Conservation (phyloP, 202 grass and related monocot species). For the Zizania palustris region DNA sequence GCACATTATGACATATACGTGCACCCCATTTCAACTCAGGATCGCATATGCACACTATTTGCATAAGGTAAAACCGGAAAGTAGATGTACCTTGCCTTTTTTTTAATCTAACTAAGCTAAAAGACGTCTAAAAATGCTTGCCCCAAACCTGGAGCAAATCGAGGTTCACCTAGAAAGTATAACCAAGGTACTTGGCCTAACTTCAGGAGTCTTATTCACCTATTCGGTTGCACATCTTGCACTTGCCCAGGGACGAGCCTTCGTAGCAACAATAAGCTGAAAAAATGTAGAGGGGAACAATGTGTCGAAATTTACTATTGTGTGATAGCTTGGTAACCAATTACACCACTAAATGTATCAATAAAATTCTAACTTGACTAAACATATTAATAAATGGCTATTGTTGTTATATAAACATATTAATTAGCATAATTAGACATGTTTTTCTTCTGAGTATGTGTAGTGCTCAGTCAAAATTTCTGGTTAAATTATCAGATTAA, state of each 20-base stretch:
- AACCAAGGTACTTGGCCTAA: too few relatives aligned
- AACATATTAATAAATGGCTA: neutral
- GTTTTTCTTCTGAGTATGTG: neutral
- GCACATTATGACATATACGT: neutral
- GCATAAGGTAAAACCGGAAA: neutral
- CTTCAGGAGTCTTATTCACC: too few relatives aligned
- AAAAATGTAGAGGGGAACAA: neutral
- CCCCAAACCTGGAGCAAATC: too few relatives aligned
- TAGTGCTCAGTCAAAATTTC: neutral
- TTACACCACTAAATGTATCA: neutral
- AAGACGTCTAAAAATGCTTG: too few relatives aligned
- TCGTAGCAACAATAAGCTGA: neutral
- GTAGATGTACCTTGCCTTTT: neutral
- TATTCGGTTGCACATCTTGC: too few relatives aligned
- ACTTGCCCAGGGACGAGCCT: too few relatives aligned
- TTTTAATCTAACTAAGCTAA: neutral
- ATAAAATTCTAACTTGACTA: neutral
- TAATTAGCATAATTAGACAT: conserved; percentile 1
- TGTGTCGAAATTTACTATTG: neutral
- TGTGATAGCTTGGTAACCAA: neutral
- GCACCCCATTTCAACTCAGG: neutral
- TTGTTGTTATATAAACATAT: neutral
- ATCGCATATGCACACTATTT: neutral
- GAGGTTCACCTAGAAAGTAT: too few relatives aligned
- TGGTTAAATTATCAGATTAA: conserved; percentile 2